Evolutionary conservation across 768 basidiomycete species (phyloP), one percentile per base, ranked within the genome.

Genomic region (Termitomyces sp.): DNA sequence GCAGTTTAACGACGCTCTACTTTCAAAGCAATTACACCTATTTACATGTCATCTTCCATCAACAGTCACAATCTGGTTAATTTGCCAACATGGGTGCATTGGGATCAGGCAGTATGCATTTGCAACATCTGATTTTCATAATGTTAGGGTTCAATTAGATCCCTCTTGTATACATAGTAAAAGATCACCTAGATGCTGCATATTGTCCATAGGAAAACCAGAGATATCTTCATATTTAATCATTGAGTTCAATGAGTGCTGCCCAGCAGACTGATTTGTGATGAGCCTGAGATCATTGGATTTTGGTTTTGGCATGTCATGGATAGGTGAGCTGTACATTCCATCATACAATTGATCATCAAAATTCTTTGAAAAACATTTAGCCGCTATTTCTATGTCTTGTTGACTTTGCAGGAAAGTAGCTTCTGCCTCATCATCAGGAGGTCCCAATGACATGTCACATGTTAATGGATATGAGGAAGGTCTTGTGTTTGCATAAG

Each of bases 71-170:
- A 72, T 66, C 59, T 79, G 76, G 39, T 68, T 64, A 13, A 78
- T 55, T 57, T 69, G 68, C 67, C 66, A 71, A 14, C 58, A 56
- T 13, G 59, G 62, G 68, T 68, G 65, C 48, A 77, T 67, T 0
- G 74, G 78, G 34, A 74, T 53, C 0, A 55, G 67, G 0, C 69
- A 62, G 45, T 76, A 78, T 0, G 78, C 78, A 12, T 67, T 57
- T 0, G 67, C 63, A 0, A 81, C 73, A 55, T 81, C 77, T 0
- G 70, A 70, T 54, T 79, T 79, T 67, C 71, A 78, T 0, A 76
- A 47, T 3, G 57, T 43, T 4, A 73, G 57, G 24, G 57, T 33
- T 12, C 32, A 1, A 4, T 1, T n/a, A n/a, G 37, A 52, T 0
- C 32, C 30, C 3, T 7, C n/a, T 1, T 16, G 42, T 16, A 43